Base-by-base conservation (phyloP, 192 early-diverging fungal species). In the Backusella westeae region DNA sequence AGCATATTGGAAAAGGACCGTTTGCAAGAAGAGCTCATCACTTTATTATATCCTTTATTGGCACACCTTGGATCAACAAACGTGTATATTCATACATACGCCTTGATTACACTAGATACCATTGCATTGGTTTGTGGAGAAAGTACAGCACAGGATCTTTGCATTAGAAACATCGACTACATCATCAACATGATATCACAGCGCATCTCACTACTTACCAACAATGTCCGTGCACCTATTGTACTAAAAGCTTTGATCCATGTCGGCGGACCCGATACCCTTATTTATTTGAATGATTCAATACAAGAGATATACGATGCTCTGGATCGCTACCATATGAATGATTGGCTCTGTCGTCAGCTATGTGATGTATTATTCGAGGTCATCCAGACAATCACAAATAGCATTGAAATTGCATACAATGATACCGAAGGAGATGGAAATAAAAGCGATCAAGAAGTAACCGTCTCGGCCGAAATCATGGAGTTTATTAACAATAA, bases 271-370 rank as follows among this genome's bases (percentile, higher is more conserved):
- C 41, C 74, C 1, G 70, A 73, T 32, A 79, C 82, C 4, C 56
- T 90, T 14, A 56, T 76, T 6, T 87, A 84, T 79, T 49, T 90
- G 14, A 82, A 86, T 52, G 89, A 90, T 46, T 83, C 86, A 8
- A 79, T 90, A 3, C 79, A 82, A 17, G 89, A 90, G 38, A 86
- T 88, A 26, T 90, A 87, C 72, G 87, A 87, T 65, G 89, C 85
- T 34, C 67, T 90, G 53, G 87, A 88, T 72, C 67, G 78, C 12
- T 86, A 85, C 79, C 81, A 84, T 77, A 71, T 84, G 75, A 78
- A 88, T n/a, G 77, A 83, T 36, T 70, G 75, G 38, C 63, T 87
- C 1, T 83, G 79, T 34, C 77, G 79, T 15, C 81, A 83, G 3
- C 41, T 88, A 19, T 83, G 78, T 59, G 70, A 53, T 10, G 75